Evolutionary conservation across 129 eudicot genomes (phyloP).

Genomic region (Tanacetum coccineum): DNA sequence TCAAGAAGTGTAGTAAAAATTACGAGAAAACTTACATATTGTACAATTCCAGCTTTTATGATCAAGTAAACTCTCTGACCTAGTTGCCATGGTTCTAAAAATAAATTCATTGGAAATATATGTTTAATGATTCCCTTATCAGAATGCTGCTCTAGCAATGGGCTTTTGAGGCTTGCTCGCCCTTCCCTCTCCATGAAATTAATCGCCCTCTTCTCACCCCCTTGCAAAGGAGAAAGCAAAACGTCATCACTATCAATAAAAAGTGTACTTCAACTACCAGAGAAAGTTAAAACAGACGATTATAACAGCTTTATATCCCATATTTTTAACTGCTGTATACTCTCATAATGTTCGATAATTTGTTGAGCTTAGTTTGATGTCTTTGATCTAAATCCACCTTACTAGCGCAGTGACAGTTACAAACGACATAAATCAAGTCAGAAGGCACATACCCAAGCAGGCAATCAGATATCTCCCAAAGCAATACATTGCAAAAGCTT

Average conservation of each 20-base stretch:
- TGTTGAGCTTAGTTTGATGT: too few relatives aligned
- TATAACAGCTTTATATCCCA: not conserved
- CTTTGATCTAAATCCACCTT: not conserved
- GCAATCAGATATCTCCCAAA: constrained; percentile 98
- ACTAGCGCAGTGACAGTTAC: not conserved
- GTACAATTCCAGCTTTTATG: constrained; percentile 90
- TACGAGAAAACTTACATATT: constrained; percentile 68
- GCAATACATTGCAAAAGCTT: constrained; percentile 99
- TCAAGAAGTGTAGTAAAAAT: constrained; percentile 8
- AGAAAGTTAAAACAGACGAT: too few relatives aligned
- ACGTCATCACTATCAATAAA: not conserved
- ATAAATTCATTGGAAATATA: constrained; percentile 74
- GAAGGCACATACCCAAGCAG: constrained; percentile 70
- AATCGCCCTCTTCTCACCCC: constrained; percentile 87
- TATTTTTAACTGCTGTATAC: not conserved
- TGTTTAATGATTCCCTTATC: constrained; percentile 76
- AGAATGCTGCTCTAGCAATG: constrained; percentile 62
- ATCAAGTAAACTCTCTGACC: constrained; percentile 71
- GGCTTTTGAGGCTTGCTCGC: constrained; percentile 52
- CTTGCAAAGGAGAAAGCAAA: constrained; percentile 34
- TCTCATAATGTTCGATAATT: too few relatives aligned
- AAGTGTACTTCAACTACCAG: not conserved
- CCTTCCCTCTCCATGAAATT: constrained; percentile 95
- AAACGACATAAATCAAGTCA: not conserved
- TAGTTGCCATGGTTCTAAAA: constrained; percentile 84